Percentiles rank a stretch among this genome's conserved stretches.
Conservation (phyloP, 345 rosid species). For the Populus alba region DNA sequence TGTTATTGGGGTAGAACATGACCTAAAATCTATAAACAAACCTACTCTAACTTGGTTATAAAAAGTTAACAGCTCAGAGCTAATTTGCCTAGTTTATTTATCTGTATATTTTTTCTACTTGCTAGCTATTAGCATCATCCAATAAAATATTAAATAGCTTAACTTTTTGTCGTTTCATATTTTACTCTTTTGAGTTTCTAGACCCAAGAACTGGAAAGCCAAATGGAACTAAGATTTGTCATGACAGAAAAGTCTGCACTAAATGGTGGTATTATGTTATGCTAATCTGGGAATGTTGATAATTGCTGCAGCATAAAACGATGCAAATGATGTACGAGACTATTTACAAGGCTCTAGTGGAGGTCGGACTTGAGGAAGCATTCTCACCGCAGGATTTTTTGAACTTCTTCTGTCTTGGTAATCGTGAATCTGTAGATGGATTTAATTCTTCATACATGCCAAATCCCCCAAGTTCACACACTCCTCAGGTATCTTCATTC, state of each 20-base stretch:
- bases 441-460: slow-evolving; percentile 12
- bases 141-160: background rate
- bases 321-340: slow-evolving; percentile 99
- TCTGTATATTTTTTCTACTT: background rate
- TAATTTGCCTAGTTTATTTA: background rate
- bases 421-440: slow-evolving; percentile 52
- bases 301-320: slow-evolving; percentile 71
- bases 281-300: slow-evolving; percentile 8
- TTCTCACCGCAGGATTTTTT: slow-evolving; percentile 77
- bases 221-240: background rate
- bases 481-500: slow-evolving; percentile 59
- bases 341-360: slow-evolving; percentile 75
- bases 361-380: slow-evolving; percentile 68
- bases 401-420: slow-evolving; percentile 96
- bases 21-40: background rate
- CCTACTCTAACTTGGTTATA: background rate
- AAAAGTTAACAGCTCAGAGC: background rate
- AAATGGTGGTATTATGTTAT: background rate
- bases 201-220: background rate
- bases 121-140: background rate
- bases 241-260: background rate
- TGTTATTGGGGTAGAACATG: background rate
- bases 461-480: slow-evolving; percentile 45
- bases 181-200: background rate
- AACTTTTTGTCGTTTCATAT: background rate